Evolutionary conservation across 2,329 filamentous ascomycete genomes (phyloP), one percentile per base, ranked within the genome.

Genomic region (Ophiostoma sp.): DNA sequence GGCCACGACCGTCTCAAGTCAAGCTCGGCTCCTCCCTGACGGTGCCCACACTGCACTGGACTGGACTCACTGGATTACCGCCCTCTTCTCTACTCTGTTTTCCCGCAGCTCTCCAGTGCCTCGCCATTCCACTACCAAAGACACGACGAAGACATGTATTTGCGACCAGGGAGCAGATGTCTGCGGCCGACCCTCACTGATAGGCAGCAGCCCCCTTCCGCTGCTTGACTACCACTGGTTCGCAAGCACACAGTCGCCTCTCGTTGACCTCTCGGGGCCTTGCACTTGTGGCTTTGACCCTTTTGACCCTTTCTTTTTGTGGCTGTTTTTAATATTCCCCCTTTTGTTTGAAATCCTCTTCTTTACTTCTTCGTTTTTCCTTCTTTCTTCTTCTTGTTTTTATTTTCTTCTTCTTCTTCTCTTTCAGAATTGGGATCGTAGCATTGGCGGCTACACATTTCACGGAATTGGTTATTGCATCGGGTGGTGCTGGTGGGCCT

Each of bases 1-100:
- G 80, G 81, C 73, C 79, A 84, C 72, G 78, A 81, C 75, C 79
- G 79, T 71, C 76, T 79, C 73, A 77, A 79, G 75, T 79, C 79
- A 71, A 79, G 77, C 60, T 81, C 80, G 64, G 78, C 79, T 71
- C 78, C 79, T 60, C 72, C 75, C 13, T 62, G 39, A 68, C 36
- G 48, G 54, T 35, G 41, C 27, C 31, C 35, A 39, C 44, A 48
- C 62, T 44, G 57, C 33, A 27, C 67, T 66, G 67, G 54, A 39
- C 60, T 62, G 27, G 27, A 31, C 3, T 11, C 39, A 41, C 39
- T 41, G 39, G 39, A 48, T 65, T 33, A 48, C 44, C 36, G 35
- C 20, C 35, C 68, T 27, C 36, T 20, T 35, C 33, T 52, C 33
- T 20, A n/a, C 17, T 10, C 4, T 10, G 6, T n/a, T 20, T 23